Evolutionary conservation across 2,329 filamentous ascomycete genomes (phyloP).

Genomic region (Botrytis squamosa): DNA sequence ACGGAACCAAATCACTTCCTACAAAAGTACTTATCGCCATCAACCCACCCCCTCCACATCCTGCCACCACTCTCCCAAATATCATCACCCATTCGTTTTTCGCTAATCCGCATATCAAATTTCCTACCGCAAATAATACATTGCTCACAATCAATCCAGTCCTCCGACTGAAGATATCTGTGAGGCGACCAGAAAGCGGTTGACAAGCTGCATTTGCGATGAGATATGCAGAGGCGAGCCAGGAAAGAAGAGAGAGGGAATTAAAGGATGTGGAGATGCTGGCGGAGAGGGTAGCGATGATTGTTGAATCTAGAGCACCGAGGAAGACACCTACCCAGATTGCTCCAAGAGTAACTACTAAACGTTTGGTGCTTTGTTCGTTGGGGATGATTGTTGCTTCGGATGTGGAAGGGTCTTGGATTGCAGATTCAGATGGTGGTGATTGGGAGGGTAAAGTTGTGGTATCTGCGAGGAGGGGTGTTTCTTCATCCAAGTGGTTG

Average conservation of each 20-base stretch:
- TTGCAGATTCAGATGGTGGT: not conserved
- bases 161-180: constrained; percentile 82
- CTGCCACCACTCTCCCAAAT: constrained; percentile 73
- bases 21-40: constrained; percentile 75
- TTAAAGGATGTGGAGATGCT: constrained; percentile 82
- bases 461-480: constrained; percentile 33
- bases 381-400: constrained; percentile 45
- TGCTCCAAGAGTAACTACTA: constrained; percentile 55
- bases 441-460: not conserved
- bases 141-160: constrained; percentile 79
- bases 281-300: constrained; percentile 80
- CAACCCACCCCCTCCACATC: constrained; percentile 77
- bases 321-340: constrained; percentile 62
- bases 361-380: constrained; percentile 48
- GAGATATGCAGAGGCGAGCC: constrained; percentile 84
- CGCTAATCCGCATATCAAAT: constrained; percentile 78
- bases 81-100: constrained; percentile 67
- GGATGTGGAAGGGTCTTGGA: constrained; percentile 11
- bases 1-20: constrained; percentile 67
- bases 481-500: constrained; percentile 32
- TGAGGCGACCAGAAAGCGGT: constrained; percentile 79
- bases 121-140: constrained; percentile 74
- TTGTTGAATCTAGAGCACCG: constrained; percentile 69
- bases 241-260: constrained; percentile 78
- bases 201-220: constrained; percentile 87